Percentiles rank a stretch among this genome's conserved stretches.
Conservation (phyloP, 2,329 filamentous ascomycete genomes). For the Talaromyces amestolkiae region DNA sequence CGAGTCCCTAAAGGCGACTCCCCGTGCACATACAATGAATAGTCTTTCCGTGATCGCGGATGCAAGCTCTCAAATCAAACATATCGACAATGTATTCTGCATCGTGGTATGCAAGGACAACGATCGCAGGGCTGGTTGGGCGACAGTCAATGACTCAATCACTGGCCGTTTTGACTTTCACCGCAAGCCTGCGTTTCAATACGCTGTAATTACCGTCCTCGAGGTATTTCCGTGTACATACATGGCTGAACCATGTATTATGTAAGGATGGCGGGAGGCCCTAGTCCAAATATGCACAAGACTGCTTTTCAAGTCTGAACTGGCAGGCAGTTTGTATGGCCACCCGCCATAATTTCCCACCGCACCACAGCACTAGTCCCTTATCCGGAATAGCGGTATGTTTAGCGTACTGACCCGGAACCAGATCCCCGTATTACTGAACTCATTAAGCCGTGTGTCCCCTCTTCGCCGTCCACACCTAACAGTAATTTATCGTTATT, state of each 20-base stretch:
- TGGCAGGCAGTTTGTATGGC: background rate
- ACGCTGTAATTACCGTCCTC: slow-evolving; percentile 7
- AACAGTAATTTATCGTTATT: slow-evolving; percentile 8
- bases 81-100: background rate
- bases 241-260: background rate
- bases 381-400: background rate
- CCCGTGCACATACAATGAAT: background rate
- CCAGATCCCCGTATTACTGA: slow-evolving; percentile 18
- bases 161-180: slow-evolving; percentile 7
- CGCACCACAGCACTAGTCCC: background rate
- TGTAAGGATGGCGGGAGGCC: background rate
- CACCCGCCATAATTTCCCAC: background rate
- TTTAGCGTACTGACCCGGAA: slow-evolving; percentile 13
- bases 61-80: background rate
- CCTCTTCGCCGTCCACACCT: slow-evolving; percentile 11
- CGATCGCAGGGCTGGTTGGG: background rate
- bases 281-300: background rate
- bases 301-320: background rate
- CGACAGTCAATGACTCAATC: slow-evolving; percentile 17
- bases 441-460: slow-evolving; percentile 14
- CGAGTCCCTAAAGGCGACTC: background rate
- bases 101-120: background rate
- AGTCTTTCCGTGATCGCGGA: background rate
- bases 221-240: background rate
- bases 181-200: background rate